Percentiles rank a stretch among this genome's conserved stretches.
Conservation (phyloP, 257 asterid genomes). For the Solanum chiquidenum region DNA sequence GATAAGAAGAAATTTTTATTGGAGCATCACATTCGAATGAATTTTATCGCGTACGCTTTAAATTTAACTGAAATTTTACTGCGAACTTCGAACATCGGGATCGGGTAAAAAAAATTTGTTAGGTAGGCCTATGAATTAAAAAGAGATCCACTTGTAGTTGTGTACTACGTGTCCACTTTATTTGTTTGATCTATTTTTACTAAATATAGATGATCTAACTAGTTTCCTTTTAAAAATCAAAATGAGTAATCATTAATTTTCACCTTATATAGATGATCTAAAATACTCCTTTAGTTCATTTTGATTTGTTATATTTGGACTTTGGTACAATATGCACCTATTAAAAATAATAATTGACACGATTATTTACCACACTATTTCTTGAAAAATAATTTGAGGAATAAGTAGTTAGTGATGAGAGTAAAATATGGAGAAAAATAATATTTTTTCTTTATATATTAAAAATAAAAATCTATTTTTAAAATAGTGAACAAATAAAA, state of each 20-base stretch:
- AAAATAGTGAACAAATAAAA: too few species aligned
- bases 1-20: neutral
- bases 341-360: too few species aligned
- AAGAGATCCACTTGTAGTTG: neutral
- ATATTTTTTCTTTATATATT: too few species aligned
- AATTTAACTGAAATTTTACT: too few species aligned
- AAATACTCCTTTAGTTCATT: neutral
- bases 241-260: neutral
- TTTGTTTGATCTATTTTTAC: too few species aligned
- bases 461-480: too few species aligned
- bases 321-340: neutral
- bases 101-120: neutral
- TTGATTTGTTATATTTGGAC: neutral
- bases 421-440: too few species aligned
- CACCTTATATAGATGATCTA: neutral
- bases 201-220: too few species aligned
- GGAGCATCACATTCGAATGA: too few species aligned
- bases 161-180: neutral
- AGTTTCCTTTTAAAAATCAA: neutral
- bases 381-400: too few species aligned
- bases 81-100: too few species aligned
- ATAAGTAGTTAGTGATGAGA: neutral
- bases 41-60: rapidly evolving
- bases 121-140: neutral
- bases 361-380: too few species aligned